A percentile compares a stretch with the other conserved stretches of the same genome.
Conservation (phyloP, 768 basidiomycete species). For the Strobilomyces confusus region DNA sequence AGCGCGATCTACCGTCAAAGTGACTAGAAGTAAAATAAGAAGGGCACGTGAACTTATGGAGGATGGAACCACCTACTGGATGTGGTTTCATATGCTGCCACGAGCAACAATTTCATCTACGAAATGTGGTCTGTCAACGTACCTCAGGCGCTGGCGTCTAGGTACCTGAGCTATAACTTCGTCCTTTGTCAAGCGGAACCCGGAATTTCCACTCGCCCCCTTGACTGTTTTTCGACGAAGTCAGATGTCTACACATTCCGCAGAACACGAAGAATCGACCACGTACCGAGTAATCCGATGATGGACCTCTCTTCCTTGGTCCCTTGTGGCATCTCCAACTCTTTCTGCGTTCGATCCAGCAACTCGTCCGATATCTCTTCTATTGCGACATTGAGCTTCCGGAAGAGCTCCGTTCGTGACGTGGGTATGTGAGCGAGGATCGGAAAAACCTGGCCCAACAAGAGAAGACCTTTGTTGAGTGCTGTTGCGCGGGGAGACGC, state of each 20-base stretch:
- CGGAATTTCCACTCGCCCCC: slow-evolving; percentile 27
- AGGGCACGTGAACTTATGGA: too few species aligned
- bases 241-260: background rate
- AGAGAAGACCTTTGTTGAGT: slow-evolving; percentile 29
- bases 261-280: slow-evolving; percentile 11
- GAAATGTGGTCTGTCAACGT: background rate
- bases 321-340: slow-evolving; percentile 23
- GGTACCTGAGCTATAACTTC: slow-evolving; percentile 28
- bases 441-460: slow-evolving; percentile 38
- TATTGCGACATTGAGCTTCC: slow-evolving; percentile 34
- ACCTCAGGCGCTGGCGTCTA: background rate
- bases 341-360: slow-evolving; percentile 34
- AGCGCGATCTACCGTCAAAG: slow-evolving; percentile 10
- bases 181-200: slow-evolving; percentile 20
- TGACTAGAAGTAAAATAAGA: slow-evolving; percentile 5
- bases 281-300: slow-evolving; percentile 23
- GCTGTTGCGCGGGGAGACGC: slow-evolving; percentile 18
- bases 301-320: slow-evolving; percentile 25
- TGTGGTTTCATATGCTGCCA: slow-evolving; percentile 21
- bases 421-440: slow-evolving; percentile 37
- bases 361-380: slow-evolving; percentile 38
- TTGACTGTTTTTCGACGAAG: slow-evolving; percentile 29
- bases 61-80: slow-evolving; percentile 7
- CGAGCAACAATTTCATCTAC: slow-evolving; percentile 19
- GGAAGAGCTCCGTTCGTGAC: slow-evolving; percentile 26